Conservation (phyloP, 495 filamentous ascomycete genomes). For the Acidomyces sp. region DNA sequence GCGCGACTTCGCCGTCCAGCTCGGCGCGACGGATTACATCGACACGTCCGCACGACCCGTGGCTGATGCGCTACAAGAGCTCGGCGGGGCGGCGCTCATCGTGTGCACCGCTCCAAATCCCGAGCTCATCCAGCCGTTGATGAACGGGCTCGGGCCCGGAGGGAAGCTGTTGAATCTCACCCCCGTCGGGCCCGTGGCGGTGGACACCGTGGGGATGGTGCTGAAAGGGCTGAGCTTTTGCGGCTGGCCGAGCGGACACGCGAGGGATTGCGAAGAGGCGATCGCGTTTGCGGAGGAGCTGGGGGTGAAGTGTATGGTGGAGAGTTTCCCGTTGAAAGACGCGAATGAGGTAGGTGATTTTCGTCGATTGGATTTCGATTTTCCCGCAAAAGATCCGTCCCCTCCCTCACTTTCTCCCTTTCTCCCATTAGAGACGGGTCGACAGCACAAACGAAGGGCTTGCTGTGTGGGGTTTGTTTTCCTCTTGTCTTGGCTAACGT, state of each 20-base stretch:
- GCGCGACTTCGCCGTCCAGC: constrained; percentile 42
- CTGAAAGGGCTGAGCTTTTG: constrained; percentile 39
- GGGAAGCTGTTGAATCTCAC: constrained; percentile 39
- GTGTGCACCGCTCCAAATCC: constrained; percentile 51
- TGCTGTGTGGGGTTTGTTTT: no score
- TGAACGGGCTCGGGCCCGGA: constrained; percentile 39
- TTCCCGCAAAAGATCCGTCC: no score
- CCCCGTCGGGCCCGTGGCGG: constrained; percentile 38
- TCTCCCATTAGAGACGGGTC: no score
- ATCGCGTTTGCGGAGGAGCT: constrained; percentile 47
- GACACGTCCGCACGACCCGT: constrained; percentile 44
- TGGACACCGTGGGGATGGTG: constrained; percentile 40
- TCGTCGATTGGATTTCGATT: no score
- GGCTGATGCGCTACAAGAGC: constrained; percentile 35
- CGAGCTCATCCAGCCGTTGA: constrained; percentile 38
- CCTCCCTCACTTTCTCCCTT: no score
- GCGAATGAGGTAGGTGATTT: constrained; percentile 33
- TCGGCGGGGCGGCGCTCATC: constrained; percentile 51
- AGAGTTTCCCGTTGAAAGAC: constrained; percentile 47
- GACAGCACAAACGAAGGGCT: no score
- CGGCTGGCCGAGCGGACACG: constrained; percentile 52
- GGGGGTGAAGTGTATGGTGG: constrained; percentile 47
- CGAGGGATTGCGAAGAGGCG: constrained; percentile 51
- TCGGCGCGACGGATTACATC: constrained; percentile 58
- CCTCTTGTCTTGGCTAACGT: no score